These are phyloP conservation scores for Mycosphaerelloides madeirae DNA, from an alignment of 2,329 filamentous ascomycete species.

Conservation along the genomic window DNA sequence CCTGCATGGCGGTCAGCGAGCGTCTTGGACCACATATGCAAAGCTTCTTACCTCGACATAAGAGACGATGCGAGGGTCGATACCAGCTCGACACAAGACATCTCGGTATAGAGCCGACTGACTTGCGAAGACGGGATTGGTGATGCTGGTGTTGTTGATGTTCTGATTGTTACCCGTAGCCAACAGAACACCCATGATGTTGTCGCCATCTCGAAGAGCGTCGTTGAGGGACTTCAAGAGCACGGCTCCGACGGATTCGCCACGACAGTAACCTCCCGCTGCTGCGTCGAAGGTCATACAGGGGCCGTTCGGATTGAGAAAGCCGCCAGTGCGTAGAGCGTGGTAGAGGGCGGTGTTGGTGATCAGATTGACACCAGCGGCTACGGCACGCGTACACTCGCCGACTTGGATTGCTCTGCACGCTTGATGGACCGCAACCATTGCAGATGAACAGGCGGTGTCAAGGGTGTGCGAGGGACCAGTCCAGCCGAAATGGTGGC, in stretches of 20 bases:
- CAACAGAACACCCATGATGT: conserved; percentile 23
- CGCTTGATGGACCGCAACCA: conserved; percentile 29
- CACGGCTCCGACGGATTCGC: conserved; percentile 20
- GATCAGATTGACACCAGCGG: conserved; percentile 34
- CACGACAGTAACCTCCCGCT: conserved; percentile 32
- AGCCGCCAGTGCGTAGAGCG: conserved; percentile 35
- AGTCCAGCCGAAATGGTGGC: conserved; percentile 41
- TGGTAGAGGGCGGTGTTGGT: conserved; percentile 29
- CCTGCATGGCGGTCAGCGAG: conserved; percentile 6
- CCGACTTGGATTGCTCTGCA: conserved; percentile 25
- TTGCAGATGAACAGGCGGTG: conserved; percentile 34
- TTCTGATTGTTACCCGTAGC: conserved; percentile 24
- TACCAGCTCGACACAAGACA: conserved; percentile 18
- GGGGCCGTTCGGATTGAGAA: conserved; percentile 42
- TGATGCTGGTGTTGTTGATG: conserved; percentile 25
- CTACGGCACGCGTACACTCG: conserved; percentile 30
- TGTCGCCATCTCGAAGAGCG: conserved; percentile 28
- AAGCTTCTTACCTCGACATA: conserved; percentile 20
- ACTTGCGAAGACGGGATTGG: conserved; percentile 21
- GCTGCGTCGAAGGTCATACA: conserved; percentile 39
- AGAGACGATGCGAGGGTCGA: conserved; percentile 22
- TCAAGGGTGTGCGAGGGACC: conserved; percentile 36
- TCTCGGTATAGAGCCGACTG: conserved; percentile 18
- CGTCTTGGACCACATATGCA: neutral
- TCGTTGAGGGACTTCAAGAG: conserved; percentile 29